Evolutionary conservation across 2,329 filamentous ascomycete genomes (phyloP), one percentile per base, ranked within the genome.

Genomic region (Pleomassaria siparia): DNA sequence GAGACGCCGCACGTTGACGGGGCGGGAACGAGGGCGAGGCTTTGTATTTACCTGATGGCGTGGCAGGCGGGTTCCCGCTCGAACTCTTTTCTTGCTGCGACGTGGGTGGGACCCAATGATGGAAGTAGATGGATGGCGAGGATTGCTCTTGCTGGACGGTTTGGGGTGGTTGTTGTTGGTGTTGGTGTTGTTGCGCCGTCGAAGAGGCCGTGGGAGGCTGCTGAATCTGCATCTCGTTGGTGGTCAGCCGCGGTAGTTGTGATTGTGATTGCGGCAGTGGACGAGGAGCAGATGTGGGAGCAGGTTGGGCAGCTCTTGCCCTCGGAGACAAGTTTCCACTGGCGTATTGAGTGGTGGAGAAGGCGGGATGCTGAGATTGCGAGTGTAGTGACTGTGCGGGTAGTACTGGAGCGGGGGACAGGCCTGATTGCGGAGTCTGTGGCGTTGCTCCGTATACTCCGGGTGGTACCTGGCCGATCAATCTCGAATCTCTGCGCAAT

Each of bases 101-200:
- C 18, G 79, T 81, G 12, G 91, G 91, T 37, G 91, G 91, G 50
- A 92, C 88, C 90, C 91, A 96, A 67, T 95, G 89, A 65, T 95
- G 89, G 68, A 96, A 96, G 70, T 89, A 94, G 40, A 95, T 88
- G 18, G 86, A 87, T 0, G 87, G 84, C 32, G 87, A 89, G 15
- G 83, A 80, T 54, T 85, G 77, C 36, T 82, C 70, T 26, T 80
- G 82, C 49, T 80, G 79, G 37, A 77, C 72, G 7, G 76, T 72
- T 45, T 83, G 79, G 30, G 73, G 70, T 47, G 72, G 71, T 47
- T 75, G 73, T 40, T 73, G 72, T 45, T 83, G 79, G 30, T 73
- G 70, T 47, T 72, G 71, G 47, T 75, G 73, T 40, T 73, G 73
- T 50, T 76, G 74, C 50, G 63, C 62, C 51, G 50, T 64, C 7